Conservation (phyloP, 306 rosid genomes). For the Alnus glutinosa region DNA sequence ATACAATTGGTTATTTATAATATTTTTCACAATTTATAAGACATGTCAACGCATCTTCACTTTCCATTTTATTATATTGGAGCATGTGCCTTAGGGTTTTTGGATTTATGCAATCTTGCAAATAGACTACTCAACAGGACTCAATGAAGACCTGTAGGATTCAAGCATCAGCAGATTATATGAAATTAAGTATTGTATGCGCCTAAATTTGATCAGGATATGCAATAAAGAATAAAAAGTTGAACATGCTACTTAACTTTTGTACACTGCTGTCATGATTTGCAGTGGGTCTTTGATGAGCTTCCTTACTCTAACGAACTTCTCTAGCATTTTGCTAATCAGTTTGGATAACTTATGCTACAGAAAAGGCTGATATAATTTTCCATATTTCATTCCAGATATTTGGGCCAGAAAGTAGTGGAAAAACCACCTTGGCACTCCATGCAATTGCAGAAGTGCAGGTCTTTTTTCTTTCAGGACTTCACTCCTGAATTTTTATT, state of each 20-base stretch:
- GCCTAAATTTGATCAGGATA: not conserved
- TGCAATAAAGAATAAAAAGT: not conserved
- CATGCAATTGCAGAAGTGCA: constrained; percentile 99
- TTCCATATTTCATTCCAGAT: constrained; percentile 51
- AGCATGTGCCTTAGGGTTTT: not conserved
- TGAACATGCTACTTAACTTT: not conserved
- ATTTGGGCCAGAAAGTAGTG: constrained; percentile 98
- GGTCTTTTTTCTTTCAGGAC: constrained; percentile 43
- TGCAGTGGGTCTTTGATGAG: not conserved
- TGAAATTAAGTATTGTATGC: not conserved
- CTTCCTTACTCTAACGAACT: not conserved
- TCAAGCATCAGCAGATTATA: not conserved
- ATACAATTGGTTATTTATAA: not conserved
- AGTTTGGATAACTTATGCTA: constrained; percentile 5
- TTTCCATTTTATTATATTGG: not conserved
- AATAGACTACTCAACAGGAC: not conserved
- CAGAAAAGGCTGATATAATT: constrained; percentile 16
- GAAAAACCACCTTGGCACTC: constrained; percentile 95
- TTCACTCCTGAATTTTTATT: constrained; percentile 20
- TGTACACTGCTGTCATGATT: not conserved
- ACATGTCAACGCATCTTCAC: not conserved
- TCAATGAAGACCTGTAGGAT: not conserved
- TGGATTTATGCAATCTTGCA: not conserved
- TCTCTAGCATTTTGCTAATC: constrained; percentile 2
- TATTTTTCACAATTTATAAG: not conserved